These are phyloP conservation scores for Ambrosia trifida DNA, from an alignment of 129 eudicot genomes.

Conservation along the genomic window DNA sequence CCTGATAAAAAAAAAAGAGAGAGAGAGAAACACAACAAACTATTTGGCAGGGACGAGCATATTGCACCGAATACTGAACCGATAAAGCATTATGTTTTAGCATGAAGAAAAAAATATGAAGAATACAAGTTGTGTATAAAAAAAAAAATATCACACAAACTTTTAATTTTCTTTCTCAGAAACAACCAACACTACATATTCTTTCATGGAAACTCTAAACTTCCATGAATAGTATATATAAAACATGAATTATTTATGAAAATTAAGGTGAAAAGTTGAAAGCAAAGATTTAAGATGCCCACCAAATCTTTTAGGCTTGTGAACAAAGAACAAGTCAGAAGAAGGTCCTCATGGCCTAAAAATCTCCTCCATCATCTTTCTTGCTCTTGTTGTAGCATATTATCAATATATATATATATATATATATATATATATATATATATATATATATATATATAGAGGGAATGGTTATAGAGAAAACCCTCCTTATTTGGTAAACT, in stretches of 20 bases:
- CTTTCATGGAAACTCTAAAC: slow-evolving; percentile 18
- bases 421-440: too few relatives aligned
- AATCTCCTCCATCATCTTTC: slow-evolving; percentile 44
- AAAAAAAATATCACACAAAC: slow-evolving; percentile 1
- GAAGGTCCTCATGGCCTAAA: slow-evolving; percentile 33
- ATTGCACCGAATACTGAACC: too few relatives aligned
- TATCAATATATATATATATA: too few relatives aligned
- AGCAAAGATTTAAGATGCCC: slow-evolving; percentile 39
- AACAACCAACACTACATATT: too few relatives aligned
- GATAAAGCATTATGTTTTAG: slow-evolving; percentile 21
- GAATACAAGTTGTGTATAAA: slow-evolving; percentile 23
- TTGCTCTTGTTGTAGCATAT: too few relatives aligned
- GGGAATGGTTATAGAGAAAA: too few relatives aligned
- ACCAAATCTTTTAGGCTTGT: slow-evolving; percentile 32
- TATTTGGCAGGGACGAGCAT: too few relatives aligned
- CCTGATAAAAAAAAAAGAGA: too few relatives aligned
- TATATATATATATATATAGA: too few relatives aligned
- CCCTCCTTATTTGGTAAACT: too few relatives aligned
- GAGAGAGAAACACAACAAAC: too few relatives aligned
- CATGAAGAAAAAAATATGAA: slow-evolving; percentile 26
- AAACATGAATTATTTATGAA: background rate
- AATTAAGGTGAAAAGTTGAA: slow-evolving; percentile 5
- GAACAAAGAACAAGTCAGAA: slow-evolving; percentile 30
- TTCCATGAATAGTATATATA: background rate
- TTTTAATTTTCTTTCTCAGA: background rate